Base-by-base conservation (phyloP, 192 early-diverging fungal genomes). In the Gorgonomyces haynaldii region DNA sequence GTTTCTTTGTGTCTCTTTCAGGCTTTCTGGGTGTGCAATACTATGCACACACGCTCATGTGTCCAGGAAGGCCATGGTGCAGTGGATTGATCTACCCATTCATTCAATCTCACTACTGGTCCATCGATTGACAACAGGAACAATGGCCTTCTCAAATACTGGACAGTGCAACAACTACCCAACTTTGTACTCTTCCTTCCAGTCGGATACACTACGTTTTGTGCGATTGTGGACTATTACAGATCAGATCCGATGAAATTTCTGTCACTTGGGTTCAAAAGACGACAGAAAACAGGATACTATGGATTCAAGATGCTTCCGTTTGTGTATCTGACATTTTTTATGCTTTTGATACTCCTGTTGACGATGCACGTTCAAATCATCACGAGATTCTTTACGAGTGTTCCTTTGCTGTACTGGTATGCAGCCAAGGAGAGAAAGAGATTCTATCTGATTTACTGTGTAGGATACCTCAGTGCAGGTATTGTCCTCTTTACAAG, bases 321-420 rank as follows among this genome's bases (percentile, higher is more conserved):
- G 5, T 70, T 80, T 41, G 67, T 87, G 26, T 82, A 83, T 29
- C 62, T 95, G 22, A 86, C 83, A 81, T 26, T 56, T 4, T 56
- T 74, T 7, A 46, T 91, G 38, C 54, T 88, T 0, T 8, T 76
- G 1, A 74, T 78, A 24, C 70, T 65, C n/a, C 45, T 68, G 7
- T 80, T 79, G 0, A 78, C 68, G 31, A 90, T 89, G 82, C 88
- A 95, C 48, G 73, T 95, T n/a, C 91, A 95, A 66, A 73, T 95
- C 2, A 84, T 90, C 29, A 83, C 81, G 10, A 70, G 91, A 2
- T 86, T 90, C 28, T 88, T 90, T 46, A 84, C 89, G 0, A 81
- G 73, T 16, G 40, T 83, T 40, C 91, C 91, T 0, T 61, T 62
- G 2, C 63, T 91, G 21, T 89, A 86, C 50, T 91, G 88, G 88